phyloP scores from a whole-genome alignment of 73 alveolate species.

The Paramecium biaurelia region DNA sequence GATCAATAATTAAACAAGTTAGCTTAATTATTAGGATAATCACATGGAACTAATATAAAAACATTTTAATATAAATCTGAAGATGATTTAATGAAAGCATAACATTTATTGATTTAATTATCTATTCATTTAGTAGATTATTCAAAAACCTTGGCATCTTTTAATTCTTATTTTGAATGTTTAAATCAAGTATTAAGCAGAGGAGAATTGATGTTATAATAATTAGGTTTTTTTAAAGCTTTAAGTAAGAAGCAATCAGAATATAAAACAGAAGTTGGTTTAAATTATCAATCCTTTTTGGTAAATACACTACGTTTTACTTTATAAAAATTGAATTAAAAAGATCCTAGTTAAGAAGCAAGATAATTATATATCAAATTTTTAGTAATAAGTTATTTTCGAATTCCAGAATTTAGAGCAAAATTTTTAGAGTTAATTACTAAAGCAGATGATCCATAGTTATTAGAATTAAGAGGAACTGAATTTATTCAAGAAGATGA shows the following conservation, averaged over 20 bases:
- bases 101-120: background rate
- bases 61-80: background rate
- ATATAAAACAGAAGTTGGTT: background rate
- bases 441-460: background rate
- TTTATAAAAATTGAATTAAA: background rate
- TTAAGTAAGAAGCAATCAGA: background rate
- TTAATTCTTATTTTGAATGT: background rate
- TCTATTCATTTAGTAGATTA: conserved; percentile 11
- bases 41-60: background rate
- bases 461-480: conserved; percentile 21
- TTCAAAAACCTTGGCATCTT: background rate
- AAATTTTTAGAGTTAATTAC: background rate
- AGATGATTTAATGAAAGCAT: conserved; percentile 8
- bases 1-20: background rate
- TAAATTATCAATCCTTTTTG: background rate
- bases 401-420: conserved; percentile 2
- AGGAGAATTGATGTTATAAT: conserved; percentile 13
- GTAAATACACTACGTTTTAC: background rate
- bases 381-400: background rate
- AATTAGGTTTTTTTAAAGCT: conserved; percentile 7
- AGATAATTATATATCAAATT: background rate
- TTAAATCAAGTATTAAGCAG: background rate
- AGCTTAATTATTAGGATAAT: background rate
- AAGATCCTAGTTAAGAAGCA: background rate
- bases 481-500: conserved; percentile 10